Evolutionary conservation across 148 eudicot genomes (phyloP).

Genomic region (Cornus florida): DNA sequence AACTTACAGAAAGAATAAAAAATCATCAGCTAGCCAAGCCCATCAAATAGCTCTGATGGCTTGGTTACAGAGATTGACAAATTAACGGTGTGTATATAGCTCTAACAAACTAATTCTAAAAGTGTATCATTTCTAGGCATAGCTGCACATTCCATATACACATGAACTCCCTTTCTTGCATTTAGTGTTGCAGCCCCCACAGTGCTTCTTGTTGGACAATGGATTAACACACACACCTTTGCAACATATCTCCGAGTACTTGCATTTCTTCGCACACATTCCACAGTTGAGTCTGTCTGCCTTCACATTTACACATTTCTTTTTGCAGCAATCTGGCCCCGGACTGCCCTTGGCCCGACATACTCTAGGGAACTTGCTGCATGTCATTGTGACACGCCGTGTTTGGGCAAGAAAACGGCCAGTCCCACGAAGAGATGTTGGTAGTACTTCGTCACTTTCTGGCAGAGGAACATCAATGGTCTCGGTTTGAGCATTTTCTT

Average conservation of each 20-base stretch:
- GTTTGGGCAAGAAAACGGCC: conserved; percentile 3
- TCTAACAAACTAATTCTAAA: no score
- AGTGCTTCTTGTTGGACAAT: not conserved
- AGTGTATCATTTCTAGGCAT: not conserved
- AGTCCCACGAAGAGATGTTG: not conserved
- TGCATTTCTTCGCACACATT: not conserved
- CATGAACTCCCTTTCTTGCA: not conserved
- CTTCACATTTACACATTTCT: not conserved
- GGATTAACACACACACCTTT: not conserved
- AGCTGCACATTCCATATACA: not conserved
- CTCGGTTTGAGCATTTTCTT: not conserved
- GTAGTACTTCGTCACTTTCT: not conserved
- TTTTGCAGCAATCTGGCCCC: not conserved
- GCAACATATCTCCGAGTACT: not conserved
- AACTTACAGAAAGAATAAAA: not conserved
- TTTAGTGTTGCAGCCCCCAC: not conserved
- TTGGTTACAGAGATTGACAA: not conserved
- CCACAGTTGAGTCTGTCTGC: not conserved
- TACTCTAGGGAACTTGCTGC: not conserved
- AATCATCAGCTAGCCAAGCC: not conserved
- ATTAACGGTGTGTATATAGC: not conserved
- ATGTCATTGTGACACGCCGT: not conserved
- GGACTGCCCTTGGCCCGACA: not conserved
- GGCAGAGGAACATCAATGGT: not conserved
- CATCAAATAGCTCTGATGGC: not conserved